Evolutionary conservation across 768 basidiomycete genomes (phyloP).

Genomic region (Rhizopogon vinicolor): DNA sequence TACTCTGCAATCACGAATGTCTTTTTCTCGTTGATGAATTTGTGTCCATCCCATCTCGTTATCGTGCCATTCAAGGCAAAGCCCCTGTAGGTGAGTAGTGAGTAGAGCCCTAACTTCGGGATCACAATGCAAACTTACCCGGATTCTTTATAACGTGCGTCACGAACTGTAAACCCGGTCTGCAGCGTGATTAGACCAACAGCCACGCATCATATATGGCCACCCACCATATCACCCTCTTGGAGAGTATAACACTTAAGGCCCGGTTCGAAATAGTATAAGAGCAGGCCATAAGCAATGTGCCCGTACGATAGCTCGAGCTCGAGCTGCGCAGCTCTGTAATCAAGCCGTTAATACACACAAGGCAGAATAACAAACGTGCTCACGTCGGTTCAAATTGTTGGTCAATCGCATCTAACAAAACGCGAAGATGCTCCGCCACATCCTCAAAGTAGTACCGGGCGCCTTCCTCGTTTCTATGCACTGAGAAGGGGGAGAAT

Average conservation of each 20-base stretch:
- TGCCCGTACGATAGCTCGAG: slow-evolving; percentile 11
- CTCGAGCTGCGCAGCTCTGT: slow-evolving; percentile 10
- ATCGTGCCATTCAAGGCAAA: neutral
- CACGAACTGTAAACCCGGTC: neutral
- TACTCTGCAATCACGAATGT: slow-evolving; percentile 2
- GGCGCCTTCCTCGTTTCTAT: neutral
- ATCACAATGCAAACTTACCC: too few relatives aligned
- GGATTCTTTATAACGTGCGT: too few relatives aligned
- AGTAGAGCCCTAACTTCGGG: neutral
- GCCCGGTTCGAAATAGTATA: slow-evolving; percentile 7
- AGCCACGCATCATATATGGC: neutral
- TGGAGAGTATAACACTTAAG: neutral
- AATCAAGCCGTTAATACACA: neutral
- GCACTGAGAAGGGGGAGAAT: neutral
- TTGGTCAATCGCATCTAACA: slow-evolving; percentile 7
- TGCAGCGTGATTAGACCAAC: neutral
- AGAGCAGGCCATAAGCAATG: slow-evolving; percentile 11
- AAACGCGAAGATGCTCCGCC: slow-evolving; percentile 9
- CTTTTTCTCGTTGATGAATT: neutral
- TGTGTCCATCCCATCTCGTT: slow-evolving; percentile 10
- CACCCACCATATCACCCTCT: neutral
- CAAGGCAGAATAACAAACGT: neutral
- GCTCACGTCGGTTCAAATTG: slow-evolving; percentile 13
- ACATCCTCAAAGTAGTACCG: slow-evolving; percentile 3
- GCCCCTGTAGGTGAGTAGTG: neutral